These are phyloP conservation scores for Solanum gracilifrons DNA, from an alignment of 257 asterid genomes.

Conservation along the genomic window DNA sequence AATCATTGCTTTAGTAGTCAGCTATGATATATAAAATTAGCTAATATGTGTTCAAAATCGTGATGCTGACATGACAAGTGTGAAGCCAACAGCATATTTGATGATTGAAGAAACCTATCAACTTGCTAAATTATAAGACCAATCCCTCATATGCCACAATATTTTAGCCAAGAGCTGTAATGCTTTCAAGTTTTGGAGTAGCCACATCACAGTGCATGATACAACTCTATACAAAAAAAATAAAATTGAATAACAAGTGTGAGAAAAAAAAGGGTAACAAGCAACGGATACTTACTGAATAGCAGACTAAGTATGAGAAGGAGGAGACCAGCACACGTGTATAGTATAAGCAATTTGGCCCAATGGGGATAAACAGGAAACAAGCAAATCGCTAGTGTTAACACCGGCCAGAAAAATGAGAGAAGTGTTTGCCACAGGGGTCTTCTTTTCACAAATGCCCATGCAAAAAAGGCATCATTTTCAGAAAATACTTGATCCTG, in stretches of 20 bases:
- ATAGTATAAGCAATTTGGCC: slow-evolving; percentile 83
- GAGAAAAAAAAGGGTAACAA: background rate
- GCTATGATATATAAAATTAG: background rate
- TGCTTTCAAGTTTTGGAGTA: background rate
- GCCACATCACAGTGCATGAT: background rate
- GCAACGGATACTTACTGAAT: slow-evolving; percentile 41
- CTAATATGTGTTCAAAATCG: background rate
- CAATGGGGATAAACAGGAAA: slow-evolving; percentile 97
- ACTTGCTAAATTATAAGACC: background rate
- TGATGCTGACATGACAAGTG: background rate
- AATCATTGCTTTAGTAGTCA: background rate
- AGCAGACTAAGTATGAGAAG: slow-evolving; percentile 83
- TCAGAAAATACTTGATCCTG: slow-evolving; percentile 96
- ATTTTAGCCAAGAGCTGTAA: background rate
- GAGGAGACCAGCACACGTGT: slow-evolving; percentile 87
- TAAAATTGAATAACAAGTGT: background rate
- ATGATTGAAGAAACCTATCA: background rate
- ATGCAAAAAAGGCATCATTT: slow-evolving; percentile 90
- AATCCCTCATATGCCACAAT: background rate
- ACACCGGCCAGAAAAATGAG: slow-evolving; percentile 94
- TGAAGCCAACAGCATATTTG: background rate
- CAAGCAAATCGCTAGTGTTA: slow-evolving; percentile 96
- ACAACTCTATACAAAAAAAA: background rate
- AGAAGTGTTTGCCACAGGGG: slow-evolving; percentile 98
- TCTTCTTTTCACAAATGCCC: slow-evolving; percentile 86